These are phyloP conservation scores for Diutina rugosa DNA, from an alignment of 1,139 yeast species.

Conservation along the genomic window DNA sequence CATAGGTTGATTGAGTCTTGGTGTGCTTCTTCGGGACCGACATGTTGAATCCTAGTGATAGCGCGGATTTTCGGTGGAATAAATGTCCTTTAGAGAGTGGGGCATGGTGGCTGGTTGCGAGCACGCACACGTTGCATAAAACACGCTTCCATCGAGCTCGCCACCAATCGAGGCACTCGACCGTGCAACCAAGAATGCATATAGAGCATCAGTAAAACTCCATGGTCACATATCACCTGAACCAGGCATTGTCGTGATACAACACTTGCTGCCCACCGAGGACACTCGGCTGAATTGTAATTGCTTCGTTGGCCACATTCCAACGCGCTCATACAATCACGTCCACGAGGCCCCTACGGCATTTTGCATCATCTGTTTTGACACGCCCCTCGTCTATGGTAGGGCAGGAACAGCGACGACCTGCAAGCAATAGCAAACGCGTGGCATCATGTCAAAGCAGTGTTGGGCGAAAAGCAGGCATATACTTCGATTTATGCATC, in stretches of 20 bases:
- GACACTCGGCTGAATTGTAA: no score
- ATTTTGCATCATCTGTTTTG: background rate
- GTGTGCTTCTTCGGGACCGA: constrained; percentile 41
- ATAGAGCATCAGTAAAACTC: no score
- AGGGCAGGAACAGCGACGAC: background rate
- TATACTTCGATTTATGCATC: background rate
- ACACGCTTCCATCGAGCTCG: background rate
- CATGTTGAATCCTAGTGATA: background rate
- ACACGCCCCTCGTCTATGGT: background rate
- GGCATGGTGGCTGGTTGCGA: background rate
- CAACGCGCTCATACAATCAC: background rate
- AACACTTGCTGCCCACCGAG: no score
- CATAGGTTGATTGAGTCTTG: constrained; percentile 61
- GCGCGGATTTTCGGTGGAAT: background rate
- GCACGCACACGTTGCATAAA: background rate
- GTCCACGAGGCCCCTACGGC: background rate
- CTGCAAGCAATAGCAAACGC: background rate
- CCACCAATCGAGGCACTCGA: background rate
- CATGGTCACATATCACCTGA: no score
- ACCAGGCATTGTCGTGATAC: no score
- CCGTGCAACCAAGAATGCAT: no score
- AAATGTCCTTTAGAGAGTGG: background rate
- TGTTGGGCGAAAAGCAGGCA: background rate
- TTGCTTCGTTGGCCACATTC: background rate
- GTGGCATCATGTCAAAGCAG: background rate